phyloP scores from a whole-genome alignment of 768 basidiomycete species.

The Suillus alpinus region DNA sequence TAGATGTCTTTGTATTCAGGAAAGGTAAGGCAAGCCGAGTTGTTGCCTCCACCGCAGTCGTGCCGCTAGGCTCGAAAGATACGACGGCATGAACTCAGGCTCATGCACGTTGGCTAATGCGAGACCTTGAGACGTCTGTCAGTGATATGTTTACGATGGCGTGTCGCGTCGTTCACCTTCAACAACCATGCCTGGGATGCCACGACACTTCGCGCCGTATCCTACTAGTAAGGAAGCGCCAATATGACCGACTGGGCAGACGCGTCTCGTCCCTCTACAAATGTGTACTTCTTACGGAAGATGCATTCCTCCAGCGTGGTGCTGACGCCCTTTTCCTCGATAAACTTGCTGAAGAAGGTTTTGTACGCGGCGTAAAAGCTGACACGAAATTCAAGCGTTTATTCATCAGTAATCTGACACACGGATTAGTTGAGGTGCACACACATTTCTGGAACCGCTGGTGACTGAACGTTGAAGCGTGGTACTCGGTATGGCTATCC shows the following conservation, averaged over 20 bases:
- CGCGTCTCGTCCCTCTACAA: slow-evolving; percentile 11
- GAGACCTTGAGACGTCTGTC: slow-evolving; percentile 17
- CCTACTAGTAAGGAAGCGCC: slow-evolving; percentile 48
- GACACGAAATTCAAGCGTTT: slow-evolving; percentile 27
- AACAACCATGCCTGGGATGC: slow-evolving; percentile 54
- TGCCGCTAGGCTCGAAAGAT: slow-evolving; percentile 6
- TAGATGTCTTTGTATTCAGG: slow-evolving; percentile 6
- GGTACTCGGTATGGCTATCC: slow-evolving; percentile 42
- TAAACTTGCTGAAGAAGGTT: slow-evolving; percentile 20
- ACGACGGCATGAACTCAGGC: slow-evolving; percentile 28
- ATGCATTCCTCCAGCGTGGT: slow-evolving; percentile 24
- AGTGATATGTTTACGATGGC: neutral
- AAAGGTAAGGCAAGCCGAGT: slow-evolving; percentile 6
- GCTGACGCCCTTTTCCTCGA: slow-evolving; percentile 15
- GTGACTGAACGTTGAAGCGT: slow-evolving; percentile 44
- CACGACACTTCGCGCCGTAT: slow-evolving; percentile 61
- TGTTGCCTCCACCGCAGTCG: slow-evolving; percentile 1
- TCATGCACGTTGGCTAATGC: slow-evolving; percentile 22
- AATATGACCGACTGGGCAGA: slow-evolving; percentile 49
- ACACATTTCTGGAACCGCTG: slow-evolving; percentile 50
- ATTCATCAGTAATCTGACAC: slow-evolving; percentile 22
- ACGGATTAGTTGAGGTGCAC: neutral
- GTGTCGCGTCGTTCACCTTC: slow-evolving; percentile 44
- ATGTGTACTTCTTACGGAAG: slow-evolving; percentile 29
- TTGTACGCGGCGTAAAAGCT: slow-evolving; percentile 27